Base-by-base conservation (phyloP, 2,329 filamentous ascomycete genomes). In the Alternaria brassicae region DNA sequence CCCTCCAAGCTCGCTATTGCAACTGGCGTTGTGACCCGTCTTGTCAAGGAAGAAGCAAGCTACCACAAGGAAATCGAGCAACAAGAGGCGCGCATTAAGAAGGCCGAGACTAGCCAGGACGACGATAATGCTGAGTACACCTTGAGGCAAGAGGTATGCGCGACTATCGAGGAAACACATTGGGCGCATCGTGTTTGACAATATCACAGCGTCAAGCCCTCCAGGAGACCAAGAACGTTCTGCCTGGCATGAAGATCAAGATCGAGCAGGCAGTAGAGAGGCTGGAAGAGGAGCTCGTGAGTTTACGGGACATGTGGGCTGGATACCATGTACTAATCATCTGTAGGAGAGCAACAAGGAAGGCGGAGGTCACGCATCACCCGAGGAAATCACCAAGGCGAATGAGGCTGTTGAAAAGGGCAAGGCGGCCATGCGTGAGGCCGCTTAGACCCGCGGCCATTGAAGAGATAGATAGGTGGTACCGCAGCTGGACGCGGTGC, bases 11-110 rank as follows among this genome's bases (percentile, higher is more conserved):
- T 97, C 76, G 80, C 87, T 71, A 95, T 97, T 74, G 88, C 90
- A 42, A 95, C 91, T 23, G 87, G 89, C 62, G 88, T 92, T 19
- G 87, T 98, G 67, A 84, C 86, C 70, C 92, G 95, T 59, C 86
- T 98, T 47, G 87, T 97, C 67, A 97, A 96, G 79, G 95, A 99
- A 79, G 92, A 97, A 78, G 83, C 86, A 37, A 94, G 89, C 71
- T 98, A 99, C 81, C 90, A 93, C 83, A 90, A 90, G 75, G 95
- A 99, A 78, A 85, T 93, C 19, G 82, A 85, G 64, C 83, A 89
- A 65, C 93, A 98, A 76, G 84, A 91, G 69, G 84, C 85, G 61
- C 87, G 90, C 56, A 85, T 96, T 65, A 81, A 85, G 76, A 87
- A 88, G 75, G 84, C 96, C 42, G 87, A 90, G 68, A 77, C 79